Evolutionary conservation across 306 rosid species (phyloP).

Genomic region (Dalbergia cultrata): DNA sequence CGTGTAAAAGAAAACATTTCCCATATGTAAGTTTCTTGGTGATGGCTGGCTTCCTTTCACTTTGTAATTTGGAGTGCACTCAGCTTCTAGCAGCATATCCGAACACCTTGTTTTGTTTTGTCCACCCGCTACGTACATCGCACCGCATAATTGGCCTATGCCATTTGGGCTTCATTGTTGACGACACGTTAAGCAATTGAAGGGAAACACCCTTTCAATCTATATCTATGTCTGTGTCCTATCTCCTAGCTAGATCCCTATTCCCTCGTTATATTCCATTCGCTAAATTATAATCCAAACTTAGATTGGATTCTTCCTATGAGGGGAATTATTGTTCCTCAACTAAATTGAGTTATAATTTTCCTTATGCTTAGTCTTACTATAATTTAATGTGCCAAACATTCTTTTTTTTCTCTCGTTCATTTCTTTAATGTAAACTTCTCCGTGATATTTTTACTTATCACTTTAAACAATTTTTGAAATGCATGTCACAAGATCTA

Average conservation of each 20-base stretch:
- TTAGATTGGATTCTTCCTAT: neutral
- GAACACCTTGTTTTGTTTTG: conserved; percentile 23
- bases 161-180: neutral
- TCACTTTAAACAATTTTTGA: too few species aligned
- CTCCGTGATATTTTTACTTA: too few species aligned
- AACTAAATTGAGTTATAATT: too few species aligned
- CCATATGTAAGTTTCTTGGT: neutral
- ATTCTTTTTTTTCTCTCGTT: too few species aligned
- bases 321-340: neutral
- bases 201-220: neutral
- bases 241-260: neutral
- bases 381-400: neutral
- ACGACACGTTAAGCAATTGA: neutral
- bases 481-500: too few species aligned
- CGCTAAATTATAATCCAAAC: neutral
- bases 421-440: too few species aligned
- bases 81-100: neutral
- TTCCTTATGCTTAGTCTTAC: neutral
- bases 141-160: neutral
- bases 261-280: neutral
- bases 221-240: neutral
- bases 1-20: too few species aligned
- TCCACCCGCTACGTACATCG: neutral
- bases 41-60: neutral
- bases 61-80: conserved; percentile 1